Conservation (phyloP, 345 rosid species). For the Rubroshorea leprosula region DNA sequence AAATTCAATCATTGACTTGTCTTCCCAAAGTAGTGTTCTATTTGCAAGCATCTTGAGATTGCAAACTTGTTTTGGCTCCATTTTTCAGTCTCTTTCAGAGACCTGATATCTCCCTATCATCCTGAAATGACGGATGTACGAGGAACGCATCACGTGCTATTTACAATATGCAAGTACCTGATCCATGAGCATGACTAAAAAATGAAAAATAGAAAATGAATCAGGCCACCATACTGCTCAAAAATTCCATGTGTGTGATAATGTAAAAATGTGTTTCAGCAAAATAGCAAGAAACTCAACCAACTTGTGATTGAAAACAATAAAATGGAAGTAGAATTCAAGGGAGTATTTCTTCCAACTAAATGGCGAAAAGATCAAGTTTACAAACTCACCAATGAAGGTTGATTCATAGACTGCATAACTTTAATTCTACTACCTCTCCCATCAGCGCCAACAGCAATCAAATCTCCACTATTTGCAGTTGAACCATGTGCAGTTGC, state of each 20-base stretch:
- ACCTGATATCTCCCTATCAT: slow-evolving; percentile 31
- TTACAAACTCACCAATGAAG: slow-evolving; percentile 41
- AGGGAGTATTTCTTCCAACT: no score
- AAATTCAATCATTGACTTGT: slow-evolving; percentile 26
- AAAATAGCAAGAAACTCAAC: no score
- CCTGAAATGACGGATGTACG: slow-evolving; percentile 30
- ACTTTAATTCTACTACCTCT: slow-evolving; percentile 85
- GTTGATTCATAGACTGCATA: slow-evolving; percentile 49
- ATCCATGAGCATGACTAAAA: background rate
- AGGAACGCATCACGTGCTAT: background rate
- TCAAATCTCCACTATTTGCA: slow-evolving; percentile 46
- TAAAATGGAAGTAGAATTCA: no score
- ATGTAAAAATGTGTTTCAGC: no score
- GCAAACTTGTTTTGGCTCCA: slow-evolving; percentile 43
- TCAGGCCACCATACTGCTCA: no score
- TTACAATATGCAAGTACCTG: background rate
- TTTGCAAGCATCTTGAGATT: slow-evolving; percentile 62
- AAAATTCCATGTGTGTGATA: no score
- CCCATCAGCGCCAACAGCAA: slow-evolving; percentile 84
- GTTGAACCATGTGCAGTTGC: slow-evolving; percentile 19
- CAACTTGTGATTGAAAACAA: no score
- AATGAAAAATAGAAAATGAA: background rate
- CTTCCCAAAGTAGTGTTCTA: slow-evolving; percentile 85
- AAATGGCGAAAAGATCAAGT: background rate
- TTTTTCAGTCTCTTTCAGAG: slow-evolving; percentile 54